These are phyloP conservation scores for Alternaria sp. DNA, from an alignment of 2,329 filamentous ascomycete species.

Conservation along the genomic window DNA sequence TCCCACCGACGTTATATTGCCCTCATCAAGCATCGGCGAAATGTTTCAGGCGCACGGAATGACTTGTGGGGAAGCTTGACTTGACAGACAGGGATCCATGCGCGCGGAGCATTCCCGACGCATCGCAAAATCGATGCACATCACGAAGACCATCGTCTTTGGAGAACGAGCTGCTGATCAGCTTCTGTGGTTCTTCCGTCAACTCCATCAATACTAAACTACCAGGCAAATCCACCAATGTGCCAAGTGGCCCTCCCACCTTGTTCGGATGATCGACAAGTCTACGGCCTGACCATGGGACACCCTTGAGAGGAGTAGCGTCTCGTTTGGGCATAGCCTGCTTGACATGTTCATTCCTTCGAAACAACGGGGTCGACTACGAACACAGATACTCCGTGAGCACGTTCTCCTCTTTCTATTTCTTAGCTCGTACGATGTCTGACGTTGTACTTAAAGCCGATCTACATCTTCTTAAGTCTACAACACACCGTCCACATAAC, in stretches of 20 bases:
- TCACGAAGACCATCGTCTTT: neutral
- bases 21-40: conserved; percentile 29
- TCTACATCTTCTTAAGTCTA: neutral
- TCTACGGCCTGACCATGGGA: neutral
- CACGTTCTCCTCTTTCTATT: conserved; percentile 13
- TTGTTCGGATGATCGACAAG: neutral
- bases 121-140: neutral
- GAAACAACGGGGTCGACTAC: conserved; percentile 7
- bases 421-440: conserved; percentile 1
- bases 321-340: conserved; percentile 7
- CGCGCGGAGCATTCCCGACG: conserved; percentile 9
- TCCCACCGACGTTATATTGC: conserved; percentile 22
- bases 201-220: conserved; percentile 7
- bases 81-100: neutral
- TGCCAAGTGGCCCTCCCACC: neutral
- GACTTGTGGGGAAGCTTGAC: conserved; percentile 17
- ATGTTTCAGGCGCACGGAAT: conserved; percentile 16
- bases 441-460: conserved; percentile 19
- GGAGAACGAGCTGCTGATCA: neutral
- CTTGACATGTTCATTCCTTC: conserved; percentile 10
- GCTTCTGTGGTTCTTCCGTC: conserved; percentile 8
- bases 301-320: conserved; percentile 2
- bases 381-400: conserved; percentile 10
- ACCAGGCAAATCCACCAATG: conserved; percentile 21
- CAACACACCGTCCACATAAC: neutral